Evolutionary conservation across 192 early-diverging fungal genomes (phyloP), one percentile per base, ranked within the genome.

Genomic region (Phlyctochytrium bullatum): DNA sequence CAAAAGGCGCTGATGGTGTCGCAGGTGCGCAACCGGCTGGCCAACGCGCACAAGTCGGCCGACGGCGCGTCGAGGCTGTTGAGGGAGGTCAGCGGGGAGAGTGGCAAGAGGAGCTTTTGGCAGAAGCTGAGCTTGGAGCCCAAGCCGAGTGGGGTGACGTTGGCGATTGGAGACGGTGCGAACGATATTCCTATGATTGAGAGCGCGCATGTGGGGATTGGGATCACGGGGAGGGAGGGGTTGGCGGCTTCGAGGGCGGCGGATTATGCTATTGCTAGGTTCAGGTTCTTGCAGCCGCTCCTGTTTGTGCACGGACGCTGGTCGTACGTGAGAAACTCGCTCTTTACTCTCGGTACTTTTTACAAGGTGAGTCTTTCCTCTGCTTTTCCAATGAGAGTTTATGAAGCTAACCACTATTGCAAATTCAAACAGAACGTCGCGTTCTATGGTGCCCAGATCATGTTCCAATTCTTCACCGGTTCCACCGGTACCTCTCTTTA

Each of bases 131-230:
- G 24, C 2, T 34, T 64, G 27, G 68, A 76, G 54, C 59, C 54
- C 14, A 71, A 75, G 24, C 54, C 53, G 4, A 84, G 88, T 20
- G 92, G 88, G 14, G 83, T 90, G 60, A 93, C 91, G 25, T 68
- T 92, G 40, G 90, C 90, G 12, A 93, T 97, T 53, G 95, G 95
- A 34, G 95, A 97, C 52, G 95, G 95, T 17, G 95, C 91, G 56
- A 97, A 97, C 69, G 95, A 97, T 62, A 91, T 96, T 81, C 89
- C 89, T 24, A 97, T 97, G 95, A 93, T 97, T 65, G 90, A 95
- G 66, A 91, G 91, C 66, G 92, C 95, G 12, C 87, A 97, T 60
- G 89, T 95, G 29, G 95, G 95, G 14, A 88, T 97, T 34, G 95
- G 95, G 16, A 95, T 97, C 36, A 86, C 92, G 0, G 95, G 95